phyloP scores from a whole-genome alignment of 75 land plant species.

The Adiantum capillusveneris region DNA sequence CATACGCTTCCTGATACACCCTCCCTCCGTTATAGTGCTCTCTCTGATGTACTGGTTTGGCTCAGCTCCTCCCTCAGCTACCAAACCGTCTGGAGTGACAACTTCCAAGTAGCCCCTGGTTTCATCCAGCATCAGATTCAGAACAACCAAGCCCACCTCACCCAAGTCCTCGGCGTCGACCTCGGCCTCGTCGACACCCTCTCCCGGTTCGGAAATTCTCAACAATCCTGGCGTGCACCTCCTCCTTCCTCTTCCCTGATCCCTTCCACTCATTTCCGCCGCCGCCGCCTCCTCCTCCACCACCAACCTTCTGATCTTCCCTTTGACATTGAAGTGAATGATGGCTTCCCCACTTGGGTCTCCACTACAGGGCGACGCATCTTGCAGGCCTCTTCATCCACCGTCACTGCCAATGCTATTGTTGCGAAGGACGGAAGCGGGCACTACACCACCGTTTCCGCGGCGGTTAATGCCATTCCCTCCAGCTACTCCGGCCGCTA shows the following conservation, averaged over 20 bases:
- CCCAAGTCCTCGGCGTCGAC: background rate
- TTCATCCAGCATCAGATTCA: background rate
- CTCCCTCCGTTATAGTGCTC: too few relatives aligned
- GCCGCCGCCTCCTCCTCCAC: background rate
- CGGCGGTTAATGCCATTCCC: background rate
- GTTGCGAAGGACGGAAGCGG: slow-evolving; percentile 7
- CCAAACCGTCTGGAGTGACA: slow-evolving; percentile 48
- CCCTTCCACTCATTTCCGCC: background rate
- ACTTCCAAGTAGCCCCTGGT: background rate
- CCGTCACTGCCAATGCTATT: slow-evolving; percentile 16
- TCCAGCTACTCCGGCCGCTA: background rate
- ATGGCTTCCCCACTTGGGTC: slow-evolving; percentile 20
- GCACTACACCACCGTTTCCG: background rate
- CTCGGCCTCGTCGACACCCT: background rate
- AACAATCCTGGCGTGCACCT: background rate
- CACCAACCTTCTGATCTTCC: background rate
- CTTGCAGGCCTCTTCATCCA: background rate
- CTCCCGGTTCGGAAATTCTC: background rate
- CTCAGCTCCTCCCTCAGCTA: slow-evolving; percentile 57
- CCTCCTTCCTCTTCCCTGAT: background rate
- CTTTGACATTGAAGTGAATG: background rate
- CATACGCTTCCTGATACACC: too few relatives aligned
- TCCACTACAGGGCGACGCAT: slow-evolving; percentile 11
- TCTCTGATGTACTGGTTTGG: slow-evolving; percentile 48
- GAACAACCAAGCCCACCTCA: background rate